phyloP scores from a whole-genome alignment of 2,329 filamentous ascomycete genomes.

The Sporothrix variecibatus region DNA sequence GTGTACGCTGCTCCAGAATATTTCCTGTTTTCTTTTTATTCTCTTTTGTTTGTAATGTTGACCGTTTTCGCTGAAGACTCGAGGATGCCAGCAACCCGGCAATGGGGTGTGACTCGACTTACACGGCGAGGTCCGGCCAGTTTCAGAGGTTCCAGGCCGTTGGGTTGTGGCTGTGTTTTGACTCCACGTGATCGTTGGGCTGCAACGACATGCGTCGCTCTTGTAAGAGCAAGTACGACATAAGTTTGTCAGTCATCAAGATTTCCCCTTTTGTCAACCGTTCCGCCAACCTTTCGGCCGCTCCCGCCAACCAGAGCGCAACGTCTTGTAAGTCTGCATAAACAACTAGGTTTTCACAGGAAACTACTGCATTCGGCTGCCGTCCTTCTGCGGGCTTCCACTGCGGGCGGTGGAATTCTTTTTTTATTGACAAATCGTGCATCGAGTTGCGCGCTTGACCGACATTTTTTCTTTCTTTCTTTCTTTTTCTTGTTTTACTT shows the following conservation, averaged over 20 bases:
- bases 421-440: constrained; percentile 15
- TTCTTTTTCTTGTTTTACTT: not conserved
- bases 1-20: not conserved
- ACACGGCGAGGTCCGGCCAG: not conserved
- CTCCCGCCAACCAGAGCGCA: constrained; percentile 13
- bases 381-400: not conserved
- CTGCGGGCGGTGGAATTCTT: not conserved
- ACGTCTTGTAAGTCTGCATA: not conserved
- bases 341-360: too few relatives aligned
- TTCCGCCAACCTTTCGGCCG: not conserved
- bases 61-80: not conserved
- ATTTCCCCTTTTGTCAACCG: not conserved
- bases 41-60: not conserved
- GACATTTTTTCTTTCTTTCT: not conserved
- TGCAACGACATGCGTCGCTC: constrained; percentile 3
- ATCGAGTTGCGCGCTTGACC: not conserved
- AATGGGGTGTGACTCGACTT: constrained; percentile 7
- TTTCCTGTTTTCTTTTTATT: not conserved
- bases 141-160: not conserved
- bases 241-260: not conserved
- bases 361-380: not conserved
- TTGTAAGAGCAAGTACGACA: too few relatives aligned
- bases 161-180: constrained; percentile 20
- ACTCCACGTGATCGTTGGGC: constrained; percentile 22
- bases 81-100: not conserved